Conservation (phyloP, 306 rosid species). For the Abrus pulchellus region DNA sequence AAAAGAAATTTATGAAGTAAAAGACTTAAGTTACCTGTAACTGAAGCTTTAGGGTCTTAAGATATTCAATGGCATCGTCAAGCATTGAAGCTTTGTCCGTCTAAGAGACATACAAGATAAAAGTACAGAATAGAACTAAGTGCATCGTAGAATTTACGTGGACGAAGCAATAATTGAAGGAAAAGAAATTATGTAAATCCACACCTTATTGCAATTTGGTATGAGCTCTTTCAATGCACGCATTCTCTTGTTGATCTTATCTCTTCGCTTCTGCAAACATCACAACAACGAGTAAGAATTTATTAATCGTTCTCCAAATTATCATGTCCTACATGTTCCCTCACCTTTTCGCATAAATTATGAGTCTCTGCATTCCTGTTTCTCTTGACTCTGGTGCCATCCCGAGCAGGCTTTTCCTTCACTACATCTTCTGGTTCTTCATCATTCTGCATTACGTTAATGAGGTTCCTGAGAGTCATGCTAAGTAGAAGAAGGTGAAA, state of each 20-base stretch:
- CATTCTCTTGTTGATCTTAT: slow-evolving; percentile 60
- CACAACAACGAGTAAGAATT: neutral
- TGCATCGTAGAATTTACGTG: neutral
- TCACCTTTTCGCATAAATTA: slow-evolving; percentile 58
- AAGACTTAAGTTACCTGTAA: slow-evolving; percentile 54
- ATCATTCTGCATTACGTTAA: slow-evolving; percentile 51
- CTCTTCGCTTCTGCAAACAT: slow-evolving; percentile 61
- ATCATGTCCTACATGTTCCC: slow-evolving; percentile 2
- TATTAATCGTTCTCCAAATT: neutral
- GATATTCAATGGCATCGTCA: slow-evolving; percentile 69
- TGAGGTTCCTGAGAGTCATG: slow-evolving; percentile 28
- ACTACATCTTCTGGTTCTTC: slow-evolving; percentile 46
- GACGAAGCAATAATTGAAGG: neutral
- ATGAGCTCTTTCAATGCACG: slow-evolving; percentile 57
- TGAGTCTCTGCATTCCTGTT: slow-evolving; percentile 49
- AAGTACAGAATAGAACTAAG: slow-evolving; percentile 1
- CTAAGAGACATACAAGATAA: slow-evolving; percentile 39
- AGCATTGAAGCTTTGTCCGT: slow-evolving; percentile 66
- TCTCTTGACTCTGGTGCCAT: slow-evolving; percentile 49
- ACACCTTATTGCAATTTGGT: slow-evolving; percentile 62
- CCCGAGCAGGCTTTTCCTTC: slow-evolving; percentile 42
- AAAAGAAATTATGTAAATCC: neutral
- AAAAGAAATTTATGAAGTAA: neutral
- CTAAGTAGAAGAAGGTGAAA: slow-evolving; percentile 1
- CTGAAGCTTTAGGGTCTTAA: slow-evolving; percentile 64